Evolutionary conservation across 2,329 filamentous ascomycete genomes (phyloP), one percentile per base, ranked within the genome.

Genomic region (Fusarium robinianum): DNA sequence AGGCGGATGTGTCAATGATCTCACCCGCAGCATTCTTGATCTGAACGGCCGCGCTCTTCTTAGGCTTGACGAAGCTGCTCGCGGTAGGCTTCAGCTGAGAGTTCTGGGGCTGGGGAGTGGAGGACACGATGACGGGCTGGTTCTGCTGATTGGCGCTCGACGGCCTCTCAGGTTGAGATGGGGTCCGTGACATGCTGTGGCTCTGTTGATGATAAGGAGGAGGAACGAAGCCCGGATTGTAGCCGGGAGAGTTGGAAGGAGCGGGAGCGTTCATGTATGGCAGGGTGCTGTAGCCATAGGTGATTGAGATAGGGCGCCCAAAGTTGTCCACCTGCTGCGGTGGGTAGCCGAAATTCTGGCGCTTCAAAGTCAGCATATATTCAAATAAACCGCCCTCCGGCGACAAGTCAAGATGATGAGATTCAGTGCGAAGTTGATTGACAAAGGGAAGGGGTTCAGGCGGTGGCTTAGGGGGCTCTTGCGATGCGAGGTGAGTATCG

Each of bases 21-120:
- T 94, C 89, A 51, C 90, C 91, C 42, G 85, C 79, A 19, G 85
- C 79, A 62, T 90, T 88, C 76, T 90, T 95, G 75, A 96, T 96
- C 34, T 84, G 77, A 55, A 96, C 87, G 1, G 86, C 84, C 33
- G 83, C 84, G 68, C 81, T 90, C 75, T 86, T 88, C 66, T 75
- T 76, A 14, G 72, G 73, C 60, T 76, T 80, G 65, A 72, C 65
- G 46, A 79, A 78, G 46, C 67, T 69, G 25, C 68, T 70, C 10
- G 71, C 68, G 3, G 70, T 57, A 63, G 47, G 69, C 68, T 78
- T 80, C 7, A 71, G 63, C 56, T 78, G 75, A 8, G 85, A 84
- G 47, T 81, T 80, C 49, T 85, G 78, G 50, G 85, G 83, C 55
- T 81, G 78, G 4, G 81, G 73, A 5, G 78, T 77, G 51, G 82